phyloP scores from a whole-genome alignment of 2,329 filamentous ascomycete genomes.

The Claviceps maximensis region DNA sequence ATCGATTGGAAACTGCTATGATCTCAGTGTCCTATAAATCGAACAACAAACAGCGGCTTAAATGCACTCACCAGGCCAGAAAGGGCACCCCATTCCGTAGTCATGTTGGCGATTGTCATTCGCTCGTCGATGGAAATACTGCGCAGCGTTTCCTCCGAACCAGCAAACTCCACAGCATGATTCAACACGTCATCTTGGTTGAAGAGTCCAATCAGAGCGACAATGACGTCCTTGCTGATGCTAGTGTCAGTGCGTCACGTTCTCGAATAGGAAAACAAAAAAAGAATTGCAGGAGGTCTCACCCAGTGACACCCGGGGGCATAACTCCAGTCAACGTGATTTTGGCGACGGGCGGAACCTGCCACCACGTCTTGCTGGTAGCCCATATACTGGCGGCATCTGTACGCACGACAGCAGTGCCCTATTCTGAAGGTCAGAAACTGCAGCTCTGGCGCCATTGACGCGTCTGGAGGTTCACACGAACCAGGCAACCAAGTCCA shows the following conservation, averaged over 20 bases:
- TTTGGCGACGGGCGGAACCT: constrained; percentile 72
- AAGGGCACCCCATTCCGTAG: constrained; percentile 67
- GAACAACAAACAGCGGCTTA: background rate
- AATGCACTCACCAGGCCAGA: constrained; percentile 14
- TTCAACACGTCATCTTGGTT: constrained; percentile 84
- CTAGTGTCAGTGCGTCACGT: background rate
- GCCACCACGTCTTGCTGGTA: constrained; percentile 75
- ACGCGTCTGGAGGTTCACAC: background rate
- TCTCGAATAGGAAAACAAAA: background rate
- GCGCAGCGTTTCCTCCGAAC: constrained; percentile 61
- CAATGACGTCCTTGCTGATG: constrained; percentile 71
- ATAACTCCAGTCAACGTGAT: constrained; percentile 65
- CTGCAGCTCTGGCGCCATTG: constrained; percentile 16
- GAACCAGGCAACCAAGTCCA: constrained; percentile 55
- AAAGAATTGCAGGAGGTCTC: constrained; percentile 26
- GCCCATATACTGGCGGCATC: constrained; percentile 81
- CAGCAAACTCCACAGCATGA: constrained; percentile 78
- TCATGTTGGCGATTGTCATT: constrained; percentile 68
- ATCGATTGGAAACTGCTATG: constrained; percentile 60
- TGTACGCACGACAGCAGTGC: constrained; percentile 68
- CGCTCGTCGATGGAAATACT: constrained; percentile 61
- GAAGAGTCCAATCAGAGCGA: constrained; percentile 77
- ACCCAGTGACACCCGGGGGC: constrained; percentile 50
- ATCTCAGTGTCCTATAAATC: background rate
- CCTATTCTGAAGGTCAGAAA: background rate